Evolutionary conservation across 2,329 filamentous ascomycete species (phyloP).

Genomic region (Neofusicoccum cordaticola): DNA sequence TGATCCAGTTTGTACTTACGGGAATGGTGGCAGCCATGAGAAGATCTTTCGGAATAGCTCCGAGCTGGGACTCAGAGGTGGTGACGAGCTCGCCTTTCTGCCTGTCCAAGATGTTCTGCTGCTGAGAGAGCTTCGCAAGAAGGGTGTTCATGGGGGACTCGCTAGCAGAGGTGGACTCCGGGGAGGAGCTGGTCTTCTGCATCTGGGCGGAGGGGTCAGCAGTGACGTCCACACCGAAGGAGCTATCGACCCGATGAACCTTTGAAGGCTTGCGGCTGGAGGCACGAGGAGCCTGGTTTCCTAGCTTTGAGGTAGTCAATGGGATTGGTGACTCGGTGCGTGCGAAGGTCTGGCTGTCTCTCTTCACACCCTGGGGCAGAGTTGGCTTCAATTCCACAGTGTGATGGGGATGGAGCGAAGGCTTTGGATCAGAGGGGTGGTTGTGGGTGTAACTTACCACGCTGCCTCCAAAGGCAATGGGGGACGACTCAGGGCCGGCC

Average conservation of each 20-base stretch:
- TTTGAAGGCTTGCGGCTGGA: slow-evolving; percentile 15
- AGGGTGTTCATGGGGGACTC: slow-evolving; percentile 57
- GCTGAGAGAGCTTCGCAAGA: slow-evolving; percentile 70
- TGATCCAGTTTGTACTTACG: background rate
- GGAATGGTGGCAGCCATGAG: background rate
- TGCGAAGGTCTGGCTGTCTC: slow-evolving; percentile 20
- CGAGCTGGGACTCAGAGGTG: background rate
- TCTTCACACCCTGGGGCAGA: slow-evolving; percentile 35
- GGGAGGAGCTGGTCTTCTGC: slow-evolving; percentile 4
- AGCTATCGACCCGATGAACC: slow-evolving; percentile 30
- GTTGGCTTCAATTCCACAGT: background rate
- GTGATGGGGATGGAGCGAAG: slow-evolving; percentile 22
- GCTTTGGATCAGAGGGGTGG: slow-evolving; percentile 16
- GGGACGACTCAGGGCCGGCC: slow-evolving; percentile 33
- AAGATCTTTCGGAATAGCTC: background rate
- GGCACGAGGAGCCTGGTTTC: slow-evolving; percentile 24
- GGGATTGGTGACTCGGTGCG: slow-evolving; percentile 25
- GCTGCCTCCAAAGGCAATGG: slow-evolving; percentile 30
- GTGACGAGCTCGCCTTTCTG: background rate
- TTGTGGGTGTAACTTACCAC: slow-evolving; percentile 29
- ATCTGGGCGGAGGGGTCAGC: slow-evolving; percentile 10
- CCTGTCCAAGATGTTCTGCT: slow-evolving; percentile 32
- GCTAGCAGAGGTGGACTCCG: background rate
- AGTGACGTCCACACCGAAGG: slow-evolving; percentile 22
- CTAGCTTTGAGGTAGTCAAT: slow-evolving; percentile 36